Evolutionary conservation across 2,329 filamentous ascomycete species (phyloP), one percentile per base, ranked within the genome.

Genomic region (Dryadomyces sulphureus): DNA sequence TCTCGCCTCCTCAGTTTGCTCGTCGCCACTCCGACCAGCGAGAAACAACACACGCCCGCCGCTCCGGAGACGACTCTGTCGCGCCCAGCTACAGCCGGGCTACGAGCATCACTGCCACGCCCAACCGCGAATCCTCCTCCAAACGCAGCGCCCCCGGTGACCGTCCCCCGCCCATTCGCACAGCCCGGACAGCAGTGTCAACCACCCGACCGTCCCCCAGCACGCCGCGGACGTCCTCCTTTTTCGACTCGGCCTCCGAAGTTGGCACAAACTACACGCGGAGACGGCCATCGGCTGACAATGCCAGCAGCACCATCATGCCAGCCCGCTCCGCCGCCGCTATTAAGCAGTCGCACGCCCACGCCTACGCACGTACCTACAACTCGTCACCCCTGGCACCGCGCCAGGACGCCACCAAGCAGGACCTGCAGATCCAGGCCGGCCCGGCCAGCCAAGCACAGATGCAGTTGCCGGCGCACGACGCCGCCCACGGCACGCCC

Each of bases 371-470:
- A 22, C 65, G 68, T 16, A 64, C 66, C 0, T 77, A 74, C 54
- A 74, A 73, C 57, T 77, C 78, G 2, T 81, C 77, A 2, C 77
- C 78, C 2, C 62, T 81, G 43, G 74, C 71, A 9, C 67, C 68
- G 7, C 67, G 67, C 41, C 53, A 64, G 16, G 68, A 72, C n/a
- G n/a, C n/a, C n/a, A n/a, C n/a, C n/a, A n/a, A n/a, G n/a, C n/a
- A n/a, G n/a, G n/a, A n/a, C n/a, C n/a, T n/a, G n/a, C n/a, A n/a
- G n/a, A n/a, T n/a, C n/a, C n/a, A n/a, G n/a, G n/a, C n/a, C n/a
- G n/a, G n/a, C n/a, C n/a, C n/a, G n/a, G n/a, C n/a, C n/a, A n/a
- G n/a, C n/a, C n/a, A n/a, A n/a, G n/a, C n/a, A n/a, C n/a, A n/a
- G n/a, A n/a, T n/a, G n/a, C n/a, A n/a, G n/a, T n/a, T n/a, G n/a